Evolutionary conservation across 768 basidiomycete genomes (phyloP), one percentile per base, ranked within the genome.

Genomic region (Gyrodon lividus): DNA sequence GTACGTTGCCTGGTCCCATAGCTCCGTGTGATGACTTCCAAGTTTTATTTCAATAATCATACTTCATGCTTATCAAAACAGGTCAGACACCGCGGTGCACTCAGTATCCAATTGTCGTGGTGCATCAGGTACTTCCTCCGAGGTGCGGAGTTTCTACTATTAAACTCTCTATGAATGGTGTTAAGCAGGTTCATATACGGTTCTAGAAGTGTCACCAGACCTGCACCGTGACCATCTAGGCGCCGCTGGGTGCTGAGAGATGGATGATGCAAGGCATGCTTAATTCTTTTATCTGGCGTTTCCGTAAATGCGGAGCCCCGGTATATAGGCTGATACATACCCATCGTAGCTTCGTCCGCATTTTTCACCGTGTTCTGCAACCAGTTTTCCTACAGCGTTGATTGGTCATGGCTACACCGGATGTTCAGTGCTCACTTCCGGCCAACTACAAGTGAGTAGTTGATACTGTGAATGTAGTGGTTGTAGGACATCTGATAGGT

Each of bases 361-460:
- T n/a, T 43, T 22, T 7, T 1, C 17, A 30, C 17, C 2, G 8
- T 7, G 24, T 7, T 26, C 24, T 26, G 7, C 7, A 26, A 26
- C 24, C 7, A 26, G 24, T 26, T 5, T 7, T 23, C 19, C 35
- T 13, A 23, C 28, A 37, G 3, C 33, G 23, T 10, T n/a, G 17
- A 37, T 35, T 39, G 33, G 19, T 24, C 41, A 67, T 67, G 64
- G 62, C 62, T 13, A 35, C 59, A n/a, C 45, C 59, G 43, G 59
- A 58, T 14, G 54, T 64, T 23, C 62, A 66, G 30, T 55, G 33
- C 34, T 33, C 42, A 7, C 38, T 57, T 19, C 54, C 51, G 2
- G 24, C 49, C 38, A 53, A 51, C 20, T 64, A 57, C 30, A 51
- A 51, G 64, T 62, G 23, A 59, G 59, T 34, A 33, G 16, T n/a